These are phyloP conservation scores for Mucor lusitanicus DNA, from an alignment of 371 early-diverging fungal species.

Conservation along the genomic window DNA sequence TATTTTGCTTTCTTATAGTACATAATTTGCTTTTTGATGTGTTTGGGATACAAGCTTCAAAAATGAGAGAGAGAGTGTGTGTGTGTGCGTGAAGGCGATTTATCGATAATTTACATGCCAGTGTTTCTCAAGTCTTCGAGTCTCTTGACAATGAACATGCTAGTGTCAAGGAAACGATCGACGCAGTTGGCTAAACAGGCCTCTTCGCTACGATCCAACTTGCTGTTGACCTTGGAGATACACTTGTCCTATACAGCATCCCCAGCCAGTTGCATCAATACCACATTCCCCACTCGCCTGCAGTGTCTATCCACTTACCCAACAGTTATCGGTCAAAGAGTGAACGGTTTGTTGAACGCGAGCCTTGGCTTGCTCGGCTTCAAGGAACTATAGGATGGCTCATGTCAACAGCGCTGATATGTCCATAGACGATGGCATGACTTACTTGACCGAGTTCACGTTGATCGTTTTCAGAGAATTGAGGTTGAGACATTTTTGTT, in stretches of 20 bases:
- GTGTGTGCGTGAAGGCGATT: too few relatives aligned
- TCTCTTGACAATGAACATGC: slow-evolving; percentile 68
- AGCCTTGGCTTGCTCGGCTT: slow-evolving; percentile 74
- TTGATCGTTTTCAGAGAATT: slow-evolving; percentile 62
- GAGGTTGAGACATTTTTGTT: slow-evolving; percentile 34
- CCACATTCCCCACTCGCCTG: too few relatives aligned
- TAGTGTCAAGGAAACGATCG: slow-evolving; percentile 79
- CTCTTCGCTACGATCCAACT: slow-evolving; percentile 67
- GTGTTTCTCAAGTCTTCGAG: slow-evolving; percentile 55
- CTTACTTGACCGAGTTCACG: slow-evolving; percentile 58
- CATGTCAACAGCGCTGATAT: background rate
- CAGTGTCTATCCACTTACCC: slow-evolving; percentile 33
- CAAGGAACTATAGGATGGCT: slow-evolving; percentile 68
- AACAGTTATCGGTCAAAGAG: slow-evolving; percentile 75
- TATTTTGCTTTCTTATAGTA: too few relatives aligned
- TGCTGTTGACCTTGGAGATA: slow-evolving; percentile 69
- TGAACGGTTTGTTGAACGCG: slow-evolving; percentile 71
- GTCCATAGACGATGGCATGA: background rate
- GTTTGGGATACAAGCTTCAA: too few relatives aligned
- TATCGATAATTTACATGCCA: slow-evolving; percentile 25
- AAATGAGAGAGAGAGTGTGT: too few relatives aligned
- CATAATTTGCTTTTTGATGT: too few relatives aligned
- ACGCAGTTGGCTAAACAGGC: slow-evolving; percentile 82
- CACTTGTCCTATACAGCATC: slow-evolving; percentile 59
- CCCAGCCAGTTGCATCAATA: background rate